Evolutionary conservation across 305 asterid genomes (phyloP).

Genomic region (Galium porrigens): DNA sequence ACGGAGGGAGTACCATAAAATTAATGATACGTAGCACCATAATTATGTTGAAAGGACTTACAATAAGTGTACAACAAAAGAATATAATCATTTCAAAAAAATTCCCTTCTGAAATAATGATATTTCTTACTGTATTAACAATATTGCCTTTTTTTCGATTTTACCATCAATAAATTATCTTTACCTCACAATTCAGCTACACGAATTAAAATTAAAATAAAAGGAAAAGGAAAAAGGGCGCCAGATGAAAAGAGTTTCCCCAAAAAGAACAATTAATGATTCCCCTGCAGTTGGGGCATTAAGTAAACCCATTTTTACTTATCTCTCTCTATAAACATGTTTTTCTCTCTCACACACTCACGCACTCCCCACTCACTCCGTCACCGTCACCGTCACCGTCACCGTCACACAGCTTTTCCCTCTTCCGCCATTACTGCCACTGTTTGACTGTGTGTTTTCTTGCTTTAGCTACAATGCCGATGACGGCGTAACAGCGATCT

Average conservation of each 20-base stretch:
- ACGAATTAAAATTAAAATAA: no score
- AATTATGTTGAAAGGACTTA: no score
- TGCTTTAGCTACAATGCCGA: neutral
- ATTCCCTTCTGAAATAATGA: no score
- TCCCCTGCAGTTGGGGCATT: neutral
- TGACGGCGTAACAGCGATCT: neutral
- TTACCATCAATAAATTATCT: no score
- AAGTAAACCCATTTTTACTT: neutral
- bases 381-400: slow-evolving; percentile 2
- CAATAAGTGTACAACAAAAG: no score
- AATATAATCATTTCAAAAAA: no score
- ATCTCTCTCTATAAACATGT: neutral
- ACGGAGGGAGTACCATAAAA: no score
- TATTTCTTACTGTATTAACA: no score
- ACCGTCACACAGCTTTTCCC: neutral
- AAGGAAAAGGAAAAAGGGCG: neutral
- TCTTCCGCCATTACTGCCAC: neutral
- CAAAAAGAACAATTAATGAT: neutral
- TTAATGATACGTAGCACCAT: no score
- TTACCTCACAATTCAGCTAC: neutral
- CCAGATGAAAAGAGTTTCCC: neutral
- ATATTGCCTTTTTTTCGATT: no score
- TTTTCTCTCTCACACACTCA: slow-evolving; percentile 9
- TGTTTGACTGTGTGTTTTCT: neutral
- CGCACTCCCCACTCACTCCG: slow-evolving; percentile 4